Base-by-base conservation (phyloP, 257 asterid genomes). In the Ajuga chamaepitys region DNA sequence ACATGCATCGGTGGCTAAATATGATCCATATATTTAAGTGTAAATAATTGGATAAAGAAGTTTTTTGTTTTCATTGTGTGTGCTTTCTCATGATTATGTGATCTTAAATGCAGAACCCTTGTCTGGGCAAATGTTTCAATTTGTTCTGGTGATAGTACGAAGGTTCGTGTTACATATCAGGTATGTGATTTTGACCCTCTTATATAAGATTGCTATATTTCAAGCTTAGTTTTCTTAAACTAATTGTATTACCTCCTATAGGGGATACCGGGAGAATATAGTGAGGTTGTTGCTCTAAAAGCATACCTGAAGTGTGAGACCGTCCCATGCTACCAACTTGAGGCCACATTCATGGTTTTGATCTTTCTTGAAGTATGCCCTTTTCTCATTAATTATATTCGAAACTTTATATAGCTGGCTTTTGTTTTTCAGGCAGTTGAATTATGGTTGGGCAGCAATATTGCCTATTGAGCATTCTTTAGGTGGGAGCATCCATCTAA, bases 401-500 rank as follows among this genome's bases (percentile, higher is more conserved):
- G 44, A 22, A 40, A 47, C 70, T 64, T 61, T 51, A 52, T 9
- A 14, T n/a, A 61, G 24, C 26, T 44, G 54, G 47, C 51, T 47
- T 52, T 28, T 32, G 4, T 78, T 59, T 22, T 2, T 72, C 90
- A 93, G 99, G 97, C 99, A 7, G 97, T 90, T 73, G 97, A 94
- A 51, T 67, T 90, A 74, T 94, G 99, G 99, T 71, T 94, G 72
- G 99, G 90, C 80, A 77, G 97, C 99, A 1, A 95, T 90, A 47
- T 95, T 94, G 24, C 99, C 97, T 0, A 86, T 94, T 5, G 99
- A 94, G 80, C 86, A 86, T 78, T 86, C 99, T 45, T 95, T 94
- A 62, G 97, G 91, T 2, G 99, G 97, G 64, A 94, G 99, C 84
- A 88, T 88, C 58, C 99, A 94, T 47, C 88, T 95, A 34, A 94